Percentiles rank a stretch among this genome's conserved stretches.
Conservation (phyloP, 371 early-diverging fungal genomes). For the Dinochytrium kinnereticum region DNA sequence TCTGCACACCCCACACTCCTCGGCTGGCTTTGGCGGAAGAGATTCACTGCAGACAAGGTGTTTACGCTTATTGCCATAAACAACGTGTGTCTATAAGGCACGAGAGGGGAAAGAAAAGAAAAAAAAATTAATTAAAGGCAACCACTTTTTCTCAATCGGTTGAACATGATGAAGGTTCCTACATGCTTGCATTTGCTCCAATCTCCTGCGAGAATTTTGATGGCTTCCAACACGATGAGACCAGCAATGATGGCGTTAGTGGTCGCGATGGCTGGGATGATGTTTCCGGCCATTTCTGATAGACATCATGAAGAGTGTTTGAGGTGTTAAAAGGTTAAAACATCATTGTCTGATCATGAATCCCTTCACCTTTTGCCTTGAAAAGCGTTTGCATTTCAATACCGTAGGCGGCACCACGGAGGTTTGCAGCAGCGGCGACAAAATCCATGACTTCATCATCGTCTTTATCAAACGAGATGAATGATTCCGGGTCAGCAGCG, state of each 20-base stretch:
- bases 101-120: not conserved
- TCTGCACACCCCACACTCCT: constrained; percentile 59
- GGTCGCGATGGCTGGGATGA: constrained; percentile 99
- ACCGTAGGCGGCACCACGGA: constrained; percentile 81
- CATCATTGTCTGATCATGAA: too few relatives aligned
- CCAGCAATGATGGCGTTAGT: constrained; percentile 99
- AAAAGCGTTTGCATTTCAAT: constrained; percentile 83
- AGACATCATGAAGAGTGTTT: not conserved
- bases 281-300: constrained; percentile 98
- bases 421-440: constrained; percentile 89
- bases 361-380: constrained; percentile 86
- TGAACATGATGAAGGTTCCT: not conserved
- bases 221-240: constrained; percentile 86
- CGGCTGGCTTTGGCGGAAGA: constrained; percentile 50
- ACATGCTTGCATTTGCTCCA: constrained; percentile 54
- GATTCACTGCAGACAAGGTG: constrained; percentile 48
- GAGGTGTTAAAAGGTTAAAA: not conserved
- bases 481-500: constrained; percentile 52
- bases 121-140: too few relatives aligned
- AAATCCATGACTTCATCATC: constrained; percentile 88
- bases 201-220: constrained; percentile 68
- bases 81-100: constrained; percentile 38
- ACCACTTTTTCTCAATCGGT: not conserved
- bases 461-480: constrained; percentile 90
- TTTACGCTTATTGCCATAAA: constrained; percentile 41